phyloP scores from a whole-genome alignment of 2,329 filamentous ascomycete species.

The Fusarium drepaniforme region DNA sequence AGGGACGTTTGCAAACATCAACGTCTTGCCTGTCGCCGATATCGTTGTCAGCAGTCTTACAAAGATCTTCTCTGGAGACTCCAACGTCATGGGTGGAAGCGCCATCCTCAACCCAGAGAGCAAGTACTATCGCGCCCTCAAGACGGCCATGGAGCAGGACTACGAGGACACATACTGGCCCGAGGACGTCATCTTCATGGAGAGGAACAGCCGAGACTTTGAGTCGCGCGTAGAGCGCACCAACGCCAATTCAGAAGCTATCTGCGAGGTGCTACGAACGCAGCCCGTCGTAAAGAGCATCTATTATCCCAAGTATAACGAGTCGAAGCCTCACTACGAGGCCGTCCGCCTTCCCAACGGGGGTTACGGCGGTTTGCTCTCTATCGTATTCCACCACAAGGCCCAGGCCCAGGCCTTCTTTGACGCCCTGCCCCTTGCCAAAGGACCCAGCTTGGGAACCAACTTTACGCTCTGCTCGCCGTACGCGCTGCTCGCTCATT shows the following conservation, averaged over 20 bases:
- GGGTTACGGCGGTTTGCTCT: constrained; percentile 92
- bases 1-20: constrained; percentile 95
- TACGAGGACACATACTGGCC: constrained; percentile 95
- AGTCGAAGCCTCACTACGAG: constrained; percentile 81
- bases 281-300: constrained; percentile 78
- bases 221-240: constrained; percentile 84
- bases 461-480: constrained; percentile 96
- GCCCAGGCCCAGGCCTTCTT: constrained; percentile 84
- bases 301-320: constrained; percentile 87
- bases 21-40: constrained; percentile 90
- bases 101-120: constrained; percentile 73
- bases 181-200: constrained; percentile 94
- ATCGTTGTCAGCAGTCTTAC: constrained; percentile 95
- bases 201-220: constrained; percentile 96
- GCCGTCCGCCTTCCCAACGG: constrained; percentile 78
- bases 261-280: constrained; percentile 77
- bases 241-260: constrained; percentile 86
- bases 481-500: constrained; percentile 93
- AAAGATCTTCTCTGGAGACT: constrained; percentile 97
- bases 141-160: constrained; percentile 70
- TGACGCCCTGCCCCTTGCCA: constrained; percentile 87
- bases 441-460: constrained; percentile 94
- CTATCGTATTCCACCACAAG: constrained; percentile 80
- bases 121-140: constrained; percentile 79
- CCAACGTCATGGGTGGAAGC: constrained; percentile 97